phyloP scores from a whole-genome alignment of 108 stramenopile species.

The Skeletonema costatum region DNA sequence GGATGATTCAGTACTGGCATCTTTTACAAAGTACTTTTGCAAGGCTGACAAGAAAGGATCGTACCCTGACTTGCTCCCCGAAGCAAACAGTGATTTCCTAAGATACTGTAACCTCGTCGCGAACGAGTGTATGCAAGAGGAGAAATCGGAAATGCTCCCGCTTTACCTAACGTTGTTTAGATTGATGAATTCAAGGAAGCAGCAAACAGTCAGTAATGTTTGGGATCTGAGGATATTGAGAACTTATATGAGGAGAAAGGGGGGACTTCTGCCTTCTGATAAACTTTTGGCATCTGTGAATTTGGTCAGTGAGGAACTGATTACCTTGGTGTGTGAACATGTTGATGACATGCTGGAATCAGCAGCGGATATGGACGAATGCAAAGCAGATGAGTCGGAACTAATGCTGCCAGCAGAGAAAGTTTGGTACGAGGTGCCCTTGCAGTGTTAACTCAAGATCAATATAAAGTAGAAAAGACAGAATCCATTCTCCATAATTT shows the following conservation, averaged over 20 bases:
- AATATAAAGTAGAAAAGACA: not conserved
- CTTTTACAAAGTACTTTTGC: slow-evolving; percentile 77
- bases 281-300: not conserved
- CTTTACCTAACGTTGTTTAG: slow-evolving; percentile 55
- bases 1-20: slow-evolving; percentile 66
- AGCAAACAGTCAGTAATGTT: slow-evolving; percentile 22
- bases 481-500: not conserved
- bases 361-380: not conserved
- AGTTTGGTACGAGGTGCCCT: not conserved
- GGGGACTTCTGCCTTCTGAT: not conserved
- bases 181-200: slow-evolving; percentile 30
- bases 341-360: slow-evolving; percentile 11
- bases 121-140: slow-evolving; percentile 58
- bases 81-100: slow-evolving; percentile 11
- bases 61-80: not conserved
- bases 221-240: slow-evolving; percentile 49
- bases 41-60: slow-evolving; percentile 22
- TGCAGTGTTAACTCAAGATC: not conserved
- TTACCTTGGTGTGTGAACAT: slow-evolving; percentile 32
- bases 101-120: slow-evolving; percentile 64
- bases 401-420: not conserved
- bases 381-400: not conserved
- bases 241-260: slow-evolving; percentile 31
- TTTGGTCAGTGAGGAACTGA: slow-evolving; percentile 26
- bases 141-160: slow-evolving; percentile 59